These are phyloP conservation scores for Lojkania enalia DNA, from an alignment of 2,329 filamentous ascomycete genomes.

Conservation along the genomic window DNA sequence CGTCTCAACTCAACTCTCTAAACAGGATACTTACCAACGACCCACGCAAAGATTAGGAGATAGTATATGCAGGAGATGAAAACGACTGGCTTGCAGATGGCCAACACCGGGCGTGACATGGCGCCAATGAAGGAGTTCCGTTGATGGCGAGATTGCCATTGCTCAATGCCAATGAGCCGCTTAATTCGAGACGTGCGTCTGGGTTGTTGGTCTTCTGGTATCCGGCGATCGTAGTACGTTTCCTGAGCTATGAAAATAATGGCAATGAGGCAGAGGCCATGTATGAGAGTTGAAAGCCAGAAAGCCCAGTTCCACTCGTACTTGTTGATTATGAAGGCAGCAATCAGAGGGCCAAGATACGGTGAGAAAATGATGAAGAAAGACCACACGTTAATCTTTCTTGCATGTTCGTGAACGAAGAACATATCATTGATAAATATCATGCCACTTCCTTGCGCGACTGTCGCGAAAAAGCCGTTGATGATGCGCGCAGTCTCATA, in stretches of 20 bases:
- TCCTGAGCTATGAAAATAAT: slow-evolving; percentile 29
- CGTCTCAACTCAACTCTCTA: no score
- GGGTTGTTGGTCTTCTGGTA: no score
- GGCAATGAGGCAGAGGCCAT: slow-evolving; percentile 15
- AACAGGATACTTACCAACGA: no score
- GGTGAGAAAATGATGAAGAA: slow-evolving; percentile 21
- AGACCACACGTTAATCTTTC: slow-evolving; percentile 32
- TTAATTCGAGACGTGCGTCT: no score
- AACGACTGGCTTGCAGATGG: no score
- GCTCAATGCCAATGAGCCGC: no score
- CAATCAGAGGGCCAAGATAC: slow-evolving; percentile 26
- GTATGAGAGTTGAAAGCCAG: slow-evolving; percentile 13
- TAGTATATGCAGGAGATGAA: no score
- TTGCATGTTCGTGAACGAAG: slow-evolving; percentile 36
- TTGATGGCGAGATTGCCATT: no score
- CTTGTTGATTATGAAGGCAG: slow-evolving; percentile 16
- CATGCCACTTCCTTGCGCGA: slow-evolving; percentile 30
- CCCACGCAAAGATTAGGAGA: no score
- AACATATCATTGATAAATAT: slow-evolving; percentile 37
- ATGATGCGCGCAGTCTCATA: slow-evolving; percentile 31
- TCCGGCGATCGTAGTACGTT: slow-evolving; percentile 26
- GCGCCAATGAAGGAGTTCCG: no score
- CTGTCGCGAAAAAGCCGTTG: slow-evolving; percentile 31
- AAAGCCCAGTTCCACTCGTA: slow-evolving; percentile 14
- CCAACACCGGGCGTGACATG: no score